Evolutionary conservation across 2,329 filamentous ascomycete genomes (phyloP).

Genomic region (Aspergillus eucalypticola): DNA sequence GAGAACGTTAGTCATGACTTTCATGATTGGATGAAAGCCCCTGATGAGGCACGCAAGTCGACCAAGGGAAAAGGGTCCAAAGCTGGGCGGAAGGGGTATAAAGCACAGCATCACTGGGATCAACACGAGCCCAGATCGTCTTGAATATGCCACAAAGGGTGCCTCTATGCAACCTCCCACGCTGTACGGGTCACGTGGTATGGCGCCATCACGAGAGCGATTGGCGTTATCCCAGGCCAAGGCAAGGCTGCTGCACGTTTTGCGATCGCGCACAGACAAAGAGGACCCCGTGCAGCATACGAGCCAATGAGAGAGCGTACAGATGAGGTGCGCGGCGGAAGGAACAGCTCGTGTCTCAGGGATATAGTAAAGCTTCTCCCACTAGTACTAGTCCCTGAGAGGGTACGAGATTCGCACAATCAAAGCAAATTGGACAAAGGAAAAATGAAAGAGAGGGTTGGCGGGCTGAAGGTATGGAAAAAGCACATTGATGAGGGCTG

Average conservation of each 20-base stretch:
- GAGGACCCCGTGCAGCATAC: slow-evolving; percentile 10
- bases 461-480: not conserved
- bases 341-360: slow-evolving; percentile 15
- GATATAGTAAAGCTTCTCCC: slow-evolving; percentile 12
- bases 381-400: slow-evolving; percentile 19
- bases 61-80: not conserved
- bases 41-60: not conserved
- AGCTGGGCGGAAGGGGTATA: not conserved
- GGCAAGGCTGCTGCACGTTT: slow-evolving; percentile 20
- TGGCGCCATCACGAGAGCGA: slow-evolving; percentile 33
- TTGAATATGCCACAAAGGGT: not conserved
- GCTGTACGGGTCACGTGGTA: slow-evolving; percentile 34
- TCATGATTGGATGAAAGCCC: not conserved
- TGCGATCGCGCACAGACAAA: slow-evolving; percentile 19
- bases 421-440: not conserved
- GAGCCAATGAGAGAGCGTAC: slow-evolving; percentile 17
- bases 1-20: slow-evolving; percentile 7
- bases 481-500: not conserved
- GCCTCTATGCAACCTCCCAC: not conserved
- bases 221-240: slow-evolving; percentile 24
- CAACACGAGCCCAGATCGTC: not conserved
- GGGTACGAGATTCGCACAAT: not conserved
- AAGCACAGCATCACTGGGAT: not conserved
- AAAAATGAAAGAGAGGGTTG: not conserved
- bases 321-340: slow-evolving; percentile 17